Evolutionary conservation across 1,284 basidiomycete genomes (phyloP), one percentile per base, ranked within the genome.

Genomic region (Cutaneotrichosporon curvatum): DNA sequence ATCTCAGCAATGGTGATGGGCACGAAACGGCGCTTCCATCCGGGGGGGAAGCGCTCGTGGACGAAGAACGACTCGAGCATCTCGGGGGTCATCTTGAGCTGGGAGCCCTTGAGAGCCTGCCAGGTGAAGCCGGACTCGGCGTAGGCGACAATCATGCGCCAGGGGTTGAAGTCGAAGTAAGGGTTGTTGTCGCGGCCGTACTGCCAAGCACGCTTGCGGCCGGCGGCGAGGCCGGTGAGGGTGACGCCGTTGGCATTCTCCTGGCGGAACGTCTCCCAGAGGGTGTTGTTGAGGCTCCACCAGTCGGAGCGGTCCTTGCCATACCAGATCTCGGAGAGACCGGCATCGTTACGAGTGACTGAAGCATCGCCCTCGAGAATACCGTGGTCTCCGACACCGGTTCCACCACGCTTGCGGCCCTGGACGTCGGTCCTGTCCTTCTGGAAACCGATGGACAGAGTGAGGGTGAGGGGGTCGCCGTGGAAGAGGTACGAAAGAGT

Each of bases 391-490:
- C 42, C 43, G 30, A 54, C 31, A 37, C 52, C 52, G 33, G 28
- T 39, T 20, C 52, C 52, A 18, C 32, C 40, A 28, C 25, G 25
- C 7, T 7, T 28, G 25, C 25, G 25, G 25, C 25, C 25, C 25
- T 28, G 25, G 12, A 28, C 25, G 25, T 28, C 25, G 8, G 7
- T 28, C 8, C 25, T 7, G 37, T 22, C 38, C 23, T 40, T 7
- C 19, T 40, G 18, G 40, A 39, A 41, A 11, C 52, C 61, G 43
- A 63, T 50, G 14, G 58, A 60, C 31, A 63, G 48, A n/a, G 43
- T 47, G 18, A 50, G 30, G 37, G 57, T 58, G 32, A 53, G 41
- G 20, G 61, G 48, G 48, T 70, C 65, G 6, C 64, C 65, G 37
- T 60, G 57, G 45, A 63, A 61, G 20, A 59, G 40, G 31, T 58